Evolutionary conservation across 177 flowering plant species (phyloP), one percentile per base, ranked within the genome.

Genomic region (Vitis hybrid): DNA sequence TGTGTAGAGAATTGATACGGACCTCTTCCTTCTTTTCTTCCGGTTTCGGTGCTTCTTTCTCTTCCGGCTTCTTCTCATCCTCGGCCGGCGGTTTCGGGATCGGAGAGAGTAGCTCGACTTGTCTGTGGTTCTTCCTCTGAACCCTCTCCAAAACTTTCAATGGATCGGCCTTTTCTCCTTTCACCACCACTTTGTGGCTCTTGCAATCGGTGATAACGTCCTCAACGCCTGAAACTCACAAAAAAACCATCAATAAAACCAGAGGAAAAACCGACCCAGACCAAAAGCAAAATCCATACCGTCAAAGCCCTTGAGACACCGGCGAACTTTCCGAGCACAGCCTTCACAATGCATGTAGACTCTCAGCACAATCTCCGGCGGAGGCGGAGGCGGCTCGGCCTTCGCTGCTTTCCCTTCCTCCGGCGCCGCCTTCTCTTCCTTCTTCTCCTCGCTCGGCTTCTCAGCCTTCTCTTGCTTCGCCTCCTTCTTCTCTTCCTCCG

Each of bases 111-210:
- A 94, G 90, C 80, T 90, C 93, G 5, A 94, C 98, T 22, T 88
- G 83, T 31, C 96, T 76, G 75, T 87, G 94, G 64, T 90, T 86
- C 70, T 94, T 94, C 81, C 78, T 86, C 73, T 90, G 96, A 60
- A 93, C 81, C 66, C 95, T 82, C 18, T 83, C 95, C 64, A 82
- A 52, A 12, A 94, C 93, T 82, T 88, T 94, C 75, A 88, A 29
- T 11, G 98, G 98, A 85, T 91, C 97, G 0, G 96, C 98, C 20
- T 86, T 90, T 61, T 90, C 92, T 13, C 97, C 98, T 60, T 90
- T 91, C 84, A 94, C 98, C n/a, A 90, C 81, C 79, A 90, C 98
- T 76, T 77, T 87, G n/a, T 82, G 81, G 2, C 65, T 79, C 85
- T 79, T 87, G 75, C 94, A 89, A 82, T 94, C 98, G 0, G 97